Evolutionary conservation across 306 rosid genomes (phyloP).

Genomic region (Ammopiptanthus mongolicus): DNA sequence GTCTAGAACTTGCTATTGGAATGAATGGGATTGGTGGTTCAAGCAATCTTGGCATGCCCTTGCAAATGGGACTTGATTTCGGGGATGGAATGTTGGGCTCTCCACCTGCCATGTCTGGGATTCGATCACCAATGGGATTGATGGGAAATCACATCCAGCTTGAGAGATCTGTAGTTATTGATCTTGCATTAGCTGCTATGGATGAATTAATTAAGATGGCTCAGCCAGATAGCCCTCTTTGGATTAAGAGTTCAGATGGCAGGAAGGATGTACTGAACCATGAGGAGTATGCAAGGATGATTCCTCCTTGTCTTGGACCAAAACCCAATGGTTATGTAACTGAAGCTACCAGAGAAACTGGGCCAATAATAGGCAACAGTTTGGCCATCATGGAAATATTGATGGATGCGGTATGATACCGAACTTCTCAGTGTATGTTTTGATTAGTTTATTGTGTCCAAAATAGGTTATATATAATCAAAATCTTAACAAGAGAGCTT

Average conservation of each 20-base stretch:
- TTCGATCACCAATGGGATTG: slow-evolving; percentile 36
- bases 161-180: slow-evolving; percentile 41
- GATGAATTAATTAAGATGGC: slow-evolving; percentile 71
- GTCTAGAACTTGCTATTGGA: slow-evolving; percentile 68
- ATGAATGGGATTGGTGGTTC: slow-evolving; percentile 50
- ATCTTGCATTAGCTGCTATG: slow-evolving; percentile 72
- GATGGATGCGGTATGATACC: slow-evolving; percentile 58
- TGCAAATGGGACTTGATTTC: slow-evolving; percentile 57
- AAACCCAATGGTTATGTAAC: slow-evolving; percentile 45
- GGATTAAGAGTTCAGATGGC: slow-evolving; percentile 58
- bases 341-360: slow-evolving; percentile 59
- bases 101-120: slow-evolving; percentile 26
- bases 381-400: slow-evolving; percentile 53
- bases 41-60: slow-evolving; percentile 22
- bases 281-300: slow-evolving; percentile 57
- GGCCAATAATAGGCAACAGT: slow-evolving; percentile 45
- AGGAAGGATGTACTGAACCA: slow-evolving; percentile 50
- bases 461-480: no score
- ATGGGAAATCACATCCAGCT: slow-evolving; percentile 33
- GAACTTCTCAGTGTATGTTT: not conserved
- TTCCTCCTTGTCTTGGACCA: slow-evolving; percentile 38
- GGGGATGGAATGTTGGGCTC: slow-evolving; percentile 46
- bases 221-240: slow-evolving; percentile 50
- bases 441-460: no score
- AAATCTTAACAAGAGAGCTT: no score